Conservation (phyloP, 78 protist species). For the Cavenderia fasciculata region DNA sequence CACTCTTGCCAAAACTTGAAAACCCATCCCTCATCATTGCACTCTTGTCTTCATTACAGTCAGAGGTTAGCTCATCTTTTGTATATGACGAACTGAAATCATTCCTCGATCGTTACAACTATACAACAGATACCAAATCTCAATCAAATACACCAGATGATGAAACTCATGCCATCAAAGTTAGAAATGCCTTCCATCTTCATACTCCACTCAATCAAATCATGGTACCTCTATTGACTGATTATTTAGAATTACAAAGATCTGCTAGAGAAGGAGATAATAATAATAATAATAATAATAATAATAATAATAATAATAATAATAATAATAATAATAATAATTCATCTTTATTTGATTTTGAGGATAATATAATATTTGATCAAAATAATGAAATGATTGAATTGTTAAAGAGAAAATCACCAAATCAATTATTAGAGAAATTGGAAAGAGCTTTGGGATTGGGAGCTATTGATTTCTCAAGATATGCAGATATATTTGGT, state of each 20-base stretch:
- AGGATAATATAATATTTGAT: background rate
- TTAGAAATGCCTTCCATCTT: slow-evolving; percentile 11
- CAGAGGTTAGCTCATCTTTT: slow-evolving; percentile 29
- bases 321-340: background rate
- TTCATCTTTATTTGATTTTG: background rate
- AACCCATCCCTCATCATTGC: slow-evolving; percentile 58
- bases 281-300: background rate
- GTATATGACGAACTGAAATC: slow-evolving; percentile 5
- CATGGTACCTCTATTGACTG: slow-evolving; percentile 50
- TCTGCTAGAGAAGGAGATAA: background rate
- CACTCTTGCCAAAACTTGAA: slow-evolving; percentile 39
- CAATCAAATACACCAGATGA: slow-evolving; percentile 8
- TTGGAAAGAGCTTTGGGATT: slow-evolving; percentile 12
- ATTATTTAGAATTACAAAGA: slow-evolving; percentile 19
- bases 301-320: background rate
- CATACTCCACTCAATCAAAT: slow-evolving; percentile 68
- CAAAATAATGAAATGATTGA: slow-evolving; percentile 8
- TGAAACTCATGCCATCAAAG: background rate
- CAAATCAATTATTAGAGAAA: slow-evolving; percentile 1
- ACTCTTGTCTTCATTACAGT: slow-evolving; percentile 14
- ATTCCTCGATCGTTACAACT: slow-evolving; percentile 36
- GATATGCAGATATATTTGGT: background rate
- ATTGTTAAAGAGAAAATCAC: slow-evolving; percentile 1
- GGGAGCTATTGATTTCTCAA: background rate
- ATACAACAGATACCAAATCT: background rate